Evolutionary conservation across 345 rosid species (phyloP).

Genomic region (Brassica cretica): DNA sequence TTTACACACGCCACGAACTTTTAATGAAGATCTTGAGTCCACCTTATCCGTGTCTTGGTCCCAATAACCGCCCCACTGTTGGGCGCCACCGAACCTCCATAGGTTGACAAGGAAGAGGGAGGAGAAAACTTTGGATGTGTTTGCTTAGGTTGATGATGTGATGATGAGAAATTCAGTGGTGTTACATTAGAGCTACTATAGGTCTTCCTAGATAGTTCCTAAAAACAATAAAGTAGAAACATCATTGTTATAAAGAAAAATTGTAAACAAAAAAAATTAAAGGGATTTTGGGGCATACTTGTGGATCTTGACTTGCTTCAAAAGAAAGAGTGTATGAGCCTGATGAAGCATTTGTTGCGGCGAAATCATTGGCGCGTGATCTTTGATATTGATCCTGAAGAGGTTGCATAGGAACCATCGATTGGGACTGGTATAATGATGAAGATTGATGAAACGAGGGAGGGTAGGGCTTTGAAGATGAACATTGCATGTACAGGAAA

Average conservation of each 20-base stretch:
- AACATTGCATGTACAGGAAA: conserved; percentile 36
- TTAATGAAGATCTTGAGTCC: conserved; percentile 90
- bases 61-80: conserved; percentile 10
- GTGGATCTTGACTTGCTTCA: conserved; percentile 48
- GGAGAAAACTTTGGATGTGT: conserved; percentile 22
- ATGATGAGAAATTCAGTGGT: conserved; percentile 37
- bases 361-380: conserved; percentile 13
- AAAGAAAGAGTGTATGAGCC: conserved; percentile 43
- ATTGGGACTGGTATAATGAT: conserved; percentile 19
- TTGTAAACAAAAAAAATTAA: background rate
- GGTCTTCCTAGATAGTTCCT: conserved; percentile 38
- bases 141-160: conserved; percentile 28
- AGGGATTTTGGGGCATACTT: conserved; percentile 37
- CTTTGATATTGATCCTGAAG: conserved; percentile 28
- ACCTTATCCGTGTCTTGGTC: conserved; percentile 69
- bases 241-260: background rate
- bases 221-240: background rate
- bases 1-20: conserved; percentile 80
- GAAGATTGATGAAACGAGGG: conserved; percentile 33
- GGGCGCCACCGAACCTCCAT: conserved; percentile 27
- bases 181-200: conserved; percentile 36
- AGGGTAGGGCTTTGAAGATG: conserved; percentile 36
- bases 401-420: conserved; percentile 24
- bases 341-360: conserved; percentile 17
- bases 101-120: conserved; percentile 19